A percentile compares a stretch with the other conserved stretches of the same genome.
These are phyloP conservation scores for Ophiostoma himal-ulmi DNA, from an alignment of 2,329 filamentous ascomycete species.

Conservation along the genomic window DNA sequence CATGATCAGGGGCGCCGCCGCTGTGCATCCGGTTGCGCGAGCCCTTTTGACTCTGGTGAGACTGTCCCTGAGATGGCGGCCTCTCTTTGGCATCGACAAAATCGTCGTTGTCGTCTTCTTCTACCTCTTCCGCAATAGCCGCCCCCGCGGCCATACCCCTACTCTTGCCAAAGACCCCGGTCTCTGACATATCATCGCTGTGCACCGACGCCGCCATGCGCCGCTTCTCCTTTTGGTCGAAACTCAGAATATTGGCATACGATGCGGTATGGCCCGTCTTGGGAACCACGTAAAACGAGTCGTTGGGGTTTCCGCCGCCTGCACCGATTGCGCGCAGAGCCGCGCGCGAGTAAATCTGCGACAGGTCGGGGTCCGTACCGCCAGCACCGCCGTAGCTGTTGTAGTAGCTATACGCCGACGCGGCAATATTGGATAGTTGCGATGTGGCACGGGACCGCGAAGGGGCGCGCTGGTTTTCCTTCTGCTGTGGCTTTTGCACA, in stretches of 20 bases:
- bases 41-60: background rate
- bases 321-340: constrained; percentile 73
- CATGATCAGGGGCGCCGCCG: constrained; percentile 44
- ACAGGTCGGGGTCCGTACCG: constrained; percentile 66
- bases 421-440: constrained; percentile 24
- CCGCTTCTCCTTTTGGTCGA: constrained; percentile 60
- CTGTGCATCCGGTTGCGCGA: constrained; percentile 24
- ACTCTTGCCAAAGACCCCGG: constrained; percentile 13
- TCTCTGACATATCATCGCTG: constrained; percentile 33
- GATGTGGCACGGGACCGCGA: constrained; percentile 23
- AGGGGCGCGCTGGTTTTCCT: background rate
- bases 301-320: constrained; percentile 40
- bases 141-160: background rate
- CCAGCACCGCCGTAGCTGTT: background rate
- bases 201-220: constrained; percentile 32
- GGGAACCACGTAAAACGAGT: constrained; percentile 92
- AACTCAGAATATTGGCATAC: constrained; percentile 81
- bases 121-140: background rate
- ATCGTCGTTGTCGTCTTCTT: constrained; percentile 52
- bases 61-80: background rate
- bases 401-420: constrained; percentile 21
- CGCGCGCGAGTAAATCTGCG: constrained; percentile 76
- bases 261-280: constrained; percentile 85
- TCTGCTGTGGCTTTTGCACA: background rate
- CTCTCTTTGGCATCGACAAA: constrained; percentile 80